Conservation (phyloP, 163 green algal species). For the Prototheca wickerhamii region DNA sequence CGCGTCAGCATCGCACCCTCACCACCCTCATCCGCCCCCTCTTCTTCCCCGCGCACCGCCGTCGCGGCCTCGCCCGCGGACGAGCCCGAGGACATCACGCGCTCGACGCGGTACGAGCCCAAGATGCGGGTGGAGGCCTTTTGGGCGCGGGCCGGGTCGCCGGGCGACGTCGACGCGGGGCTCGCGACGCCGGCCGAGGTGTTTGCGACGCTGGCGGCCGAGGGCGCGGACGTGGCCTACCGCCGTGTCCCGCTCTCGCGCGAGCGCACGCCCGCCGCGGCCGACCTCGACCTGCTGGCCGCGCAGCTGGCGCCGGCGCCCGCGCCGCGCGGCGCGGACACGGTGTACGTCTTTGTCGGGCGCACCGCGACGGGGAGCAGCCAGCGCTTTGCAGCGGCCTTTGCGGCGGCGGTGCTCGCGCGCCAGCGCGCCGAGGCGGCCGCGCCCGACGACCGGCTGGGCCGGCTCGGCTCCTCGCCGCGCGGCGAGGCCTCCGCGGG, state of each 20-base stretch:
- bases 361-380: slow-evolving; percentile 59
- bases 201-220: slow-evolving; percentile 45
- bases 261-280: slow-evolving; percentile 70
- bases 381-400: slow-evolving; percentile 43
- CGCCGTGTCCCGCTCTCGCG: slow-evolving; percentile 74
- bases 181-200: slow-evolving; percentile 47
- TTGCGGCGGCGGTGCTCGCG: slow-evolving; percentile 18
- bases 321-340: slow-evolving; percentile 7
- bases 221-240: slow-evolving; percentile 69
- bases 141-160: slow-evolving; percentile 34
- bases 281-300: slow-evolving; percentile 69
- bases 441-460: neutral
- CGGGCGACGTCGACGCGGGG: slow-evolving; percentile 33
- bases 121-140: slow-evolving; percentile 27
- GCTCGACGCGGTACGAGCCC: slow-evolving; percentile 23
- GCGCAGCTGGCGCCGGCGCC: slow-evolving; percentile 35
- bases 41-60: neutral
- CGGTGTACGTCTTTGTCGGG: slow-evolving; percentile 67
- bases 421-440: neutral
- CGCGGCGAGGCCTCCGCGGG: neutral
- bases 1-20: too few relatives aligned
- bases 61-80: neutral
- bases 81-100: slow-evolving; percentile 34
- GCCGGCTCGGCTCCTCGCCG: too few relatives aligned
- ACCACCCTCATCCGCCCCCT: too few relatives aligned